Evolutionary conservation across 805 yeast species (phyloP).

Genomic region (Yarrowia sp.): DNA sequence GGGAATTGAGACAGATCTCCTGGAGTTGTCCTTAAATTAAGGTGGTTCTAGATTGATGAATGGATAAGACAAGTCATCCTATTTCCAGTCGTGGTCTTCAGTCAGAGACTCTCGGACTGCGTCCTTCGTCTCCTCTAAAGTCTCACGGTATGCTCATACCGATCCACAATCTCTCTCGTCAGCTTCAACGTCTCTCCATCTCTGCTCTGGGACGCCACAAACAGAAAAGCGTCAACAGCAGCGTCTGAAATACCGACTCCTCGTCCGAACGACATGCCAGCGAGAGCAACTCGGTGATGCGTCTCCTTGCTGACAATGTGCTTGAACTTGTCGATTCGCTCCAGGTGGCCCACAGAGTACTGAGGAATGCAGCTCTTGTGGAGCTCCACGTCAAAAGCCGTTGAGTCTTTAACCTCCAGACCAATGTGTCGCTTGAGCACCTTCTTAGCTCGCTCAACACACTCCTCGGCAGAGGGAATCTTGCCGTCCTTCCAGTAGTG

Average conservation of each 20-base stretch:
- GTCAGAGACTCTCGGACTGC: background rate
- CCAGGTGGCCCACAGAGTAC: slow-evolving; percentile 66
- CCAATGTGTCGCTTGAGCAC: slow-evolving; percentile 45
- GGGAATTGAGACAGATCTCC: too few species aligned
- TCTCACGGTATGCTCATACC: slow-evolving; percentile 33
- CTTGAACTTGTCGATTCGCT: slow-evolving; percentile 42
- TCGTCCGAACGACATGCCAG: slow-evolving; percentile 77
- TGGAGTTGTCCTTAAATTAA: too few species aligned
- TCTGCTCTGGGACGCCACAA: slow-evolving; percentile 47
- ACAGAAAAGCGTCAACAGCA: slow-evolving; percentile 59
- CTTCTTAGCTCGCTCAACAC: slow-evolving; percentile 39
- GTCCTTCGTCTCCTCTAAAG: slow-evolving; percentile 30
- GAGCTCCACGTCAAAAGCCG: slow-evolving; percentile 41
- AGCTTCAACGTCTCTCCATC: slow-evolving; percentile 37
- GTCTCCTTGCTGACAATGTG: slow-evolving; percentile 41
- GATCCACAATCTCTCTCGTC: slow-evolving; percentile 35
- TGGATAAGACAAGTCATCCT: background rate
- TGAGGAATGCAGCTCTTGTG: slow-evolving; percentile 73
- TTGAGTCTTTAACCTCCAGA: slow-evolving; percentile 37
- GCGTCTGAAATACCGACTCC: slow-evolving; percentile 93
- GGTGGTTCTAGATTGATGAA: too few species aligned
- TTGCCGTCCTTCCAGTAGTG: slow-evolving; percentile 48
- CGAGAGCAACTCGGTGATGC: slow-evolving; percentile 50
- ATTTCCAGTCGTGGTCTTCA: background rate
- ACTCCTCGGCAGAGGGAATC: slow-evolving; percentile 34